Conservation (phyloP, 257 asterid species). For the Thymus mandschuricus region DNA sequence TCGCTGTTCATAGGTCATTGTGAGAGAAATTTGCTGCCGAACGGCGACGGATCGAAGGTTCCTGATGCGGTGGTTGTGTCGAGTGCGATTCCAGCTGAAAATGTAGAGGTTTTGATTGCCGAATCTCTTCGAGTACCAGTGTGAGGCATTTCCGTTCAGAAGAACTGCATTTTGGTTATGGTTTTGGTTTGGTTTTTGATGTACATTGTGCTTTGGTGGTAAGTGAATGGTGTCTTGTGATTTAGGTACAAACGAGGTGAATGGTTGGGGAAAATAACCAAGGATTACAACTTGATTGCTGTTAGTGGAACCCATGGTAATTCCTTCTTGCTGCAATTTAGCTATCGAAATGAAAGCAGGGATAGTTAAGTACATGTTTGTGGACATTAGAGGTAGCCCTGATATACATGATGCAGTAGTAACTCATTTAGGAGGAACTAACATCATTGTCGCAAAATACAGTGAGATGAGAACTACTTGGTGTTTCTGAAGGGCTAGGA, state of each 20-base stretch:
- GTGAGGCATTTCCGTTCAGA: slow-evolving; percentile 27
- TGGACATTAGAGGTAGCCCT: neutral
- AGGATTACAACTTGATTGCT: slow-evolving; percentile 43
- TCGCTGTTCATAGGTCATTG: slow-evolving; percentile 42
- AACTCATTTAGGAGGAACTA: neutral
- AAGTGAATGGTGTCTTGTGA: neutral
- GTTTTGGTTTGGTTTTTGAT: neutral
- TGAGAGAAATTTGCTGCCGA: slow-evolving; percentile 30
- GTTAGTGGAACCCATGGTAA: slow-evolving; percentile 51
- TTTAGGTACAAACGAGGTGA: slow-evolving; percentile 42
- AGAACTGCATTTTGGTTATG: neutral
- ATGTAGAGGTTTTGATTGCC: slow-evolving; percentile 45
- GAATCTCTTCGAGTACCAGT: slow-evolving; percentile 34
- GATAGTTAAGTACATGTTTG: neutral
- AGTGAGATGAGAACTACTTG: slow-evolving; percentile 7
- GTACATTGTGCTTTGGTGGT: neutral
- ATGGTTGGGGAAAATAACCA: slow-evolving; percentile 48
- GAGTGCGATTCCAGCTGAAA: slow-evolving; percentile 40
- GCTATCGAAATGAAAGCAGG: neutral
- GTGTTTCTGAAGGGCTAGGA: neutral
- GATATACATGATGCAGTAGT: neutral
- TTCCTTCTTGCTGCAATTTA: slow-evolving; percentile 5
- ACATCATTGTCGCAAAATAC: neutral
- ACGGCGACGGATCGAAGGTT: slow-evolving; percentile 18
- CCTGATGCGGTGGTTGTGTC: slow-evolving; percentile 46